phyloP scores from a whole-genome alignment of 208 protist genomes.

The Leishmania arabica region DNA sequence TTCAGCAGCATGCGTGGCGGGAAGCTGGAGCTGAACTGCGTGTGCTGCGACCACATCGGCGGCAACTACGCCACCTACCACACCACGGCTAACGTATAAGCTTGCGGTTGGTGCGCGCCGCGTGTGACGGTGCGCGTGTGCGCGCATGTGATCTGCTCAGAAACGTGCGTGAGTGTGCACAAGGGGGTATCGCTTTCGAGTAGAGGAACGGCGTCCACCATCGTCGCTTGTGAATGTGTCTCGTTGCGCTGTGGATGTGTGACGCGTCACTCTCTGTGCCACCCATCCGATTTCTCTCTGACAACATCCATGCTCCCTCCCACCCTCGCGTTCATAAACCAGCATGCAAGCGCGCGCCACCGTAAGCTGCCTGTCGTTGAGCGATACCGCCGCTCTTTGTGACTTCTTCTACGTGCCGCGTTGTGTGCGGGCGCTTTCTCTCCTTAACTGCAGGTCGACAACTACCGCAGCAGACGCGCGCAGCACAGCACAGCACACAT shows the following conservation, averaged over 20 bases:
- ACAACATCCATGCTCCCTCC: neutral
- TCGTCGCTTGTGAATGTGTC: neutral
- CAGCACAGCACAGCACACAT: too few species aligned
- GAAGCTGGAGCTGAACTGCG: constrained; percentile 87
- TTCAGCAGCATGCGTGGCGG: constrained; percentile 76
- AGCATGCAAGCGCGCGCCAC: neutral
- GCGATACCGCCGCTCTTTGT: neutral
- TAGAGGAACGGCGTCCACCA: neutral
- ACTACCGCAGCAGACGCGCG: neutral
- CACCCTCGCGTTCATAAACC: neutral
- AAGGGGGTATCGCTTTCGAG: neutral
- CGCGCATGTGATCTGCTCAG: neutral
- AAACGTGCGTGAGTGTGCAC: neutral
- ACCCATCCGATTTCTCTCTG: neutral
- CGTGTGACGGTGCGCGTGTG: neutral
- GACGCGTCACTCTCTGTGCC: neutral
- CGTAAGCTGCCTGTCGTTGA: neutral
- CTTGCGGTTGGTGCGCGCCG: neutral
- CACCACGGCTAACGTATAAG: constrained; percentile 25
- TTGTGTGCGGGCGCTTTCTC: neutral
- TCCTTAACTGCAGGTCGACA: neutral
- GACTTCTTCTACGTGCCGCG: neutral
- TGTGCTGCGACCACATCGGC: constrained; percentile 91
- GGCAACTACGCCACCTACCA: constrained; percentile 89
- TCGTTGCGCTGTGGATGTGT: neutral